Evolutionary conservation across 345 rosid species (phyloP).

Genomic region (Acer yangbiense): DNA sequence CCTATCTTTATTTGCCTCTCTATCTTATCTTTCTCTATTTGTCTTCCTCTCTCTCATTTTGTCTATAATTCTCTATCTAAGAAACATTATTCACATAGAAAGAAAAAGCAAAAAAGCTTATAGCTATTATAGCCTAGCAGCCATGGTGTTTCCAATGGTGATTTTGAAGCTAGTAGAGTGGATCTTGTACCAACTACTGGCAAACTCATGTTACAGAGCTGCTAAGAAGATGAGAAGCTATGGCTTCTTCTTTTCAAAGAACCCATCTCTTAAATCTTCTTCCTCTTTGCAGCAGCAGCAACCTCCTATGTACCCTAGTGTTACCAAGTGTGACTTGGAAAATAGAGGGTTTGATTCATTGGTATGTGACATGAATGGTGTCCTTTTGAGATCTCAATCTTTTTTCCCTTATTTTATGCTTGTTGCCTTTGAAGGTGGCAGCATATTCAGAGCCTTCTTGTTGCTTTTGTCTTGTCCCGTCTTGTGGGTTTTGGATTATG

Average conservation of each 20-base stretch:
- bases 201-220: slow-evolving; percentile 64
- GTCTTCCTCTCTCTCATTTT: background rate
- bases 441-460: slow-evolving; percentile 64
- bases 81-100: background rate
- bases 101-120: background rate
- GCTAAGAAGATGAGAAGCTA: slow-evolving; percentile 62
- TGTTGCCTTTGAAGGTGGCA: slow-evolving; percentile 87
- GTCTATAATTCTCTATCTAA: background rate
- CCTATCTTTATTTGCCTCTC: background rate
- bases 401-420: slow-evolving; percentile 97
- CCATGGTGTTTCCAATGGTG: slow-evolving; percentile 58
- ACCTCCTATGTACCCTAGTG: slow-evolving; percentile 41
- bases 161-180: slow-evolving; percentile 58
- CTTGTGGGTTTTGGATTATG: slow-evolving; percentile 56
- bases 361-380: slow-evolving; percentile 72
- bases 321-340: slow-evolving; percentile 36
- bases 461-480: slow-evolving; percentile 60
- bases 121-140: background rate
- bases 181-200: slow-evolving; percentile 61
- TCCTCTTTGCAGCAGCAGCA: slow-evolving; percentile 38
- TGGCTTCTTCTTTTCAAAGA: slow-evolving; percentile 50
- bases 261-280: slow-evolving; percentile 32
- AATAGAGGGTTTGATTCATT: slow-evolving; percentile 36
- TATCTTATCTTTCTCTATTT: background rate
- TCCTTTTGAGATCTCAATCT: slow-evolving; percentile 52